Percentiles rank a stretch among this genome's conserved stretches.
Conservation (phyloP, 352 stramenopile species). For the Globisporangium recalcitrans region DNA sequence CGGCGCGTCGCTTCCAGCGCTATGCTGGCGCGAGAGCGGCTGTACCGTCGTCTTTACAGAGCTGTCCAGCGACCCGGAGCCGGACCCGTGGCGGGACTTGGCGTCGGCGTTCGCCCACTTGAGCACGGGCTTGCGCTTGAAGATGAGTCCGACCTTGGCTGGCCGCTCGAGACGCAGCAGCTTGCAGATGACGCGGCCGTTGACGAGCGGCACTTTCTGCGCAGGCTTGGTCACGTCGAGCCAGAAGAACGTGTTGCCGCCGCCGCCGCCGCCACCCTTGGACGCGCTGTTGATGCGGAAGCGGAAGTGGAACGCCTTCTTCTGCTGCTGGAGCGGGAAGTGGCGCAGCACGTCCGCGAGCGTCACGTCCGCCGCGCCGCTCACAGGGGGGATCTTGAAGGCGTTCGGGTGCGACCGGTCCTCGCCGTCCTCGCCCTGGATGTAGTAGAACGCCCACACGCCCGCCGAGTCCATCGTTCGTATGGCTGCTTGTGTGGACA, state of each 20-base stretch:
- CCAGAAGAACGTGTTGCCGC: constrained; percentile 71
- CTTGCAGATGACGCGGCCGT: constrained; percentile 81
- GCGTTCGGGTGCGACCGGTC: constrained; percentile 80
- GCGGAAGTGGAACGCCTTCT: constrained; percentile 68
- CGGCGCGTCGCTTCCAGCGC: constrained; percentile 15
- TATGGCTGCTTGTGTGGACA: constrained; percentile 2
- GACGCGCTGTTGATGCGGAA: constrained; percentile 64
- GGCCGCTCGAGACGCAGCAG: constrained; percentile 63
- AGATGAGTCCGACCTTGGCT: constrained; percentile 52
- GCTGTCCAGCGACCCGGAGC: background rate
- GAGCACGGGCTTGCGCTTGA: constrained; percentile 68
- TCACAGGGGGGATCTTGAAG: constrained; percentile 47
- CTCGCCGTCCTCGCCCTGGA: constrained; percentile 83
- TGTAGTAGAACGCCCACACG: constrained; percentile 85
- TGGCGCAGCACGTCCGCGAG: constrained; percentile 61
- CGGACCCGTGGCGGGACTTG: constrained; percentile 11
- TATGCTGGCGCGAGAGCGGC: constrained; percentile 20
- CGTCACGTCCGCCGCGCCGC: constrained; percentile 43
- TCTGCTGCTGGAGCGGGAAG: constrained; percentile 50
- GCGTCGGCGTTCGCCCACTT: constrained; percentile 40
- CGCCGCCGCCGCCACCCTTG: constrained; percentile 30
- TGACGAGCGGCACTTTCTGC: constrained; percentile 68
- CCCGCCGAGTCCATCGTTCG: constrained; percentile 22
- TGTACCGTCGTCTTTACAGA: constrained; percentile 22
- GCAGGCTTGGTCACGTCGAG: constrained; percentile 50